A percentile compares a stretch with the other conserved stretches of the same genome.
Conservation (phyloP, 139 green algal species). For the Edaphochlamys debaryana region DNA sequence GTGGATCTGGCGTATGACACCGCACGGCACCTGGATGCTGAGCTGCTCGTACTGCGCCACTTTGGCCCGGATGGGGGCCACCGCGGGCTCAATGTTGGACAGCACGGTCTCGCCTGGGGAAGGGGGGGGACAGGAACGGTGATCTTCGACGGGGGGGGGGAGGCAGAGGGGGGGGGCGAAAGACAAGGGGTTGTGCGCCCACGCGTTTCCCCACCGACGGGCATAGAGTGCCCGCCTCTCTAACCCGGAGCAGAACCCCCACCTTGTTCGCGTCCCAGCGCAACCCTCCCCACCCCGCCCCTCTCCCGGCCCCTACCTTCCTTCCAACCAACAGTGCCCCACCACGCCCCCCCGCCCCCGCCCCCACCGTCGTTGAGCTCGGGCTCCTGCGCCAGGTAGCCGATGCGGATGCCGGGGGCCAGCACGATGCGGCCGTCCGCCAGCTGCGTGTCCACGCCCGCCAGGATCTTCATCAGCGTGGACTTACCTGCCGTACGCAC, state of each 20-base stretch:
- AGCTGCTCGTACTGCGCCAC: conserved; percentile 31
- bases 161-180: too few species aligned
- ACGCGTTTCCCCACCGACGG: too few species aligned
- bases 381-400: conserved; percentile 81
- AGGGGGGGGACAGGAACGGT: too few species aligned
- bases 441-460: conserved; percentile 44
- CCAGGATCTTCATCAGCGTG: conserved; percentile 83
- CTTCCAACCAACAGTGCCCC: too few species aligned
- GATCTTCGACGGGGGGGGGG: too few species aligned
- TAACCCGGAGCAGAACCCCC: too few species aligned
- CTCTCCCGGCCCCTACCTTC: too few species aligned
- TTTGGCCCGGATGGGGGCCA: conserved; percentile 13
- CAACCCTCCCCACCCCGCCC: too few species aligned
- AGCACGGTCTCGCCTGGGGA: conserved; percentile 51
- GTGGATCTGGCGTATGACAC: too few species aligned
- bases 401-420: conserved; percentile 69
- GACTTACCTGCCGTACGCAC: conserved; percentile 86
- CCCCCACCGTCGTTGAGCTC: conserved; percentile 71
- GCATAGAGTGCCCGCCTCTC: too few species aligned
- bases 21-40: conserved; percentile 25
- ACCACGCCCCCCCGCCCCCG: background rate
- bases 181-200: background rate
- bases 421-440: conserved; percentile 66
- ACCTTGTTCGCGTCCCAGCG: too few species aligned
- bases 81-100: conserved; percentile 50